A percentile compares a stretch with the other conserved stretches of the same genome.
Evolutionary conservation across 2,329 filamentous ascomycete species (phyloP).

Genomic region (Talaromyces atroroseus): DNA sequence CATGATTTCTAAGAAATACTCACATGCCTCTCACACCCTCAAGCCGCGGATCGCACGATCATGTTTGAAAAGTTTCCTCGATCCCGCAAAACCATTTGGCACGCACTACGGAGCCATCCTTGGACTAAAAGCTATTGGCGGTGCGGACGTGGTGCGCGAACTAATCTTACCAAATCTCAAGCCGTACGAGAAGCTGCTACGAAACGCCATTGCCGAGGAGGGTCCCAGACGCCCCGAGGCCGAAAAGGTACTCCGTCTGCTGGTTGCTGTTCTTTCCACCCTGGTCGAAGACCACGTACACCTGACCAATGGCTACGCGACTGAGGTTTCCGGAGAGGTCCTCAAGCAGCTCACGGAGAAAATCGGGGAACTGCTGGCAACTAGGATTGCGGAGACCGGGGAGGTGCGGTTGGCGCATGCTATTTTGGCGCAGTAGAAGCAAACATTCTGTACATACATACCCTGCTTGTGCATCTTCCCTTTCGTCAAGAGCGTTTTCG

Average conservation of each 20-base stretch:
- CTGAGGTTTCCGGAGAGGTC: conserved; percentile 33
- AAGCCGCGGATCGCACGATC: conserved; percentile 87
- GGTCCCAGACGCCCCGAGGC: conserved; percentile 53
- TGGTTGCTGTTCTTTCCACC: conserved; percentile 52
- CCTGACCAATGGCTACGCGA: conserved; percentile 36
- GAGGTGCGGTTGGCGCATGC: conserved; percentile 36
- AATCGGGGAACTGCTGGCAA: conserved; percentile 39
- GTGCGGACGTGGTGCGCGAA: conserved; percentile 57
- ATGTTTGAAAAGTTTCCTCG: conserved; percentile 85
- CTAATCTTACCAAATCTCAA: conserved; percentile 63
- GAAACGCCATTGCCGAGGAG: conserved; percentile 48
- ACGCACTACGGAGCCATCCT: conserved; percentile 85
- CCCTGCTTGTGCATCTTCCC: not conserved
- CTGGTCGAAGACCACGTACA: conserved; percentile 45
- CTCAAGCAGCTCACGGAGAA: conserved; percentile 33
- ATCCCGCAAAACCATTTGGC: conserved; percentile 73
- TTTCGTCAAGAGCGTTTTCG: not conserved
- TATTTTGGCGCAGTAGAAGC: conserved; percentile 27
- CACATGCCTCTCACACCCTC: conserved; percentile 71
- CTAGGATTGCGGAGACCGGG: conserved; percentile 36
- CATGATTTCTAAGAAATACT: conserved; percentile 74
- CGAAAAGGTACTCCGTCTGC: conserved; percentile 53
- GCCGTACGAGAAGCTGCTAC: conserved; percentile 57
- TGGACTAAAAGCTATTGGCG: conserved; percentile 73
- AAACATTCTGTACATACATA: not conserved